phyloP scores from a whole-genome alignment of 2,329 filamentous ascomycete genomes.

The Microsporum audouinii region DNA sequence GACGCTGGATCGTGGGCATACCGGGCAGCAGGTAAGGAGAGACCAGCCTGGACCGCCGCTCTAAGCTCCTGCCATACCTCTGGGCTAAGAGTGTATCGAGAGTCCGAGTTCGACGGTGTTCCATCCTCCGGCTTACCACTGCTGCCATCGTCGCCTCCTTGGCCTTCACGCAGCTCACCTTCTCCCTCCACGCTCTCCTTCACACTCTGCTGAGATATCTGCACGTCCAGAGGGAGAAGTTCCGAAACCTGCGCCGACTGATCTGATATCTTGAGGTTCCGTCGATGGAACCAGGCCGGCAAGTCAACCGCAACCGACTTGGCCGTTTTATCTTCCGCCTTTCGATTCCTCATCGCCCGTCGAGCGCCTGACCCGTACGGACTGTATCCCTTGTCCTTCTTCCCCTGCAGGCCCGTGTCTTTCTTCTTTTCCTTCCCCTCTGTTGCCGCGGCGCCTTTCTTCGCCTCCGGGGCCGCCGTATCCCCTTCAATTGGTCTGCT shows the following conservation, averaged over 20 bases:
- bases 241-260: conserved; percentile 9
- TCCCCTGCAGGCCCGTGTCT: background rate
- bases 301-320: conserved; percentile 18
- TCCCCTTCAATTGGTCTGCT: background rate
- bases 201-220: conserved; percentile 16
- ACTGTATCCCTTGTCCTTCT: conserved; percentile 15
- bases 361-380: conserved; percentile 33
- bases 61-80: conserved; percentile 39
- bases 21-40: conserved; percentile 32
- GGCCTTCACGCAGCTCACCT: conserved; percentile 10
- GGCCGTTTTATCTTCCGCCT: conserved; percentile 15
- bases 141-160: conserved; percentile 20
- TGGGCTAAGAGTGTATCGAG: conserved; percentile 22
- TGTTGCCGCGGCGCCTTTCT: background rate
- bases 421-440: background rate
- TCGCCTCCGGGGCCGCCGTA: background rate
- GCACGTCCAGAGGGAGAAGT: conserved; percentile 18
- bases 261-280: conserved; percentile 23
- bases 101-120: conserved; percentile 2
- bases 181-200: conserved; percentile 13
- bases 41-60: conserved; percentile 41
- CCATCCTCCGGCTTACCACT: conserved; percentile 10
- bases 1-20: conserved; percentile 38
- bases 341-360: conserved; percentile 26
- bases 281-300: conserved; percentile 30